Evolutionary conservation across 1,284 basidiomycete genomes (phyloP), one percentile per base, ranked within the genome.

Genomic region (Microbotryum intermedium): DNA sequence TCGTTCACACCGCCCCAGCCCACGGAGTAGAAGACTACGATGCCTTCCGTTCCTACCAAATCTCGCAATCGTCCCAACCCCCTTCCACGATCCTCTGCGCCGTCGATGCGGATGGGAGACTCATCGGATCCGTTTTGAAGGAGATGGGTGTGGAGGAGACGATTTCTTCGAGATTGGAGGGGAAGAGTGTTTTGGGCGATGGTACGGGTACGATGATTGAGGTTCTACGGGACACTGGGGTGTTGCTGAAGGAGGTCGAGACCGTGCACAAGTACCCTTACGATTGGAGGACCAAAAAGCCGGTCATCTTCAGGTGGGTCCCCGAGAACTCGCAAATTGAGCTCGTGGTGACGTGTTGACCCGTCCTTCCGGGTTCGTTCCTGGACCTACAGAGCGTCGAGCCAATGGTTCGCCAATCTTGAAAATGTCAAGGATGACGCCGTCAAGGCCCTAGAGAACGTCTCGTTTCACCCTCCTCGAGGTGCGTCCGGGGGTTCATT

Each of bases 381-480:
- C n/a, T n/a, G n/a, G n/a, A n/a, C n/a, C n/a, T 25, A 9, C 66
- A 90, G 91, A n/a, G 89, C 93, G 0, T 97, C 94, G 2, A 90
- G 90, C 0, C 94, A 98, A 70, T 99, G 94, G 94, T 99, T 99
- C 71, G 90, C 92, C 0, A 89, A 95, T 72, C 77, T 98, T 25
- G 86, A 88, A 53, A 77, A 79, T 39, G 87, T 97, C 74, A 97
- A 95, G 72, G 79, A 82, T 0, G 75, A 81, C 45, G 91, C 94
- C 0, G 71, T 92, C 28, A 70, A 77, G 20, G 86, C 90, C 1
- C 79, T 98, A 3, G 74, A 84, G 52, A 74, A 80, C 4, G 89
- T 97, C 26, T 71, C 79, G 0, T 97, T 97, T 74, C 82, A 85
- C 59, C 94, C 95, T 2, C 75, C 81, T 0, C 75, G 77, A 63